phyloP scores from a whole-genome alignment of 805 yeast species.

The Barnettozyma sucrosica region DNA sequence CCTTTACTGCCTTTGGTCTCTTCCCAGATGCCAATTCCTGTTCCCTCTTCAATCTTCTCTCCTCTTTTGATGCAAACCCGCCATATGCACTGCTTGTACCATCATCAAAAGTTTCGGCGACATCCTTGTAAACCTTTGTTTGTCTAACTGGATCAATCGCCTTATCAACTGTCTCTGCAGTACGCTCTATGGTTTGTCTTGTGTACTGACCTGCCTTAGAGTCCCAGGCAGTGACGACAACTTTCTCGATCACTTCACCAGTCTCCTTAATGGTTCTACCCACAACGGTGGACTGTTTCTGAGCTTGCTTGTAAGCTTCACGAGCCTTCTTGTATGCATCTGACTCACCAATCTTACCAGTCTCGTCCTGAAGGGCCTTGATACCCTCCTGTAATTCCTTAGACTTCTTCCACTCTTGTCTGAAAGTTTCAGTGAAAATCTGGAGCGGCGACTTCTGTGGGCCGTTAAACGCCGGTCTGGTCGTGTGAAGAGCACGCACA shows the following conservation, averaged over 20 bases:
- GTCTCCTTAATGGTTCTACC: constrained; percentile 78
- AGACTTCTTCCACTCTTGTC: constrained; percentile 84
- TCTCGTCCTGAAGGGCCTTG: constrained; percentile 91
- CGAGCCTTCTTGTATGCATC: constrained; percentile 90
- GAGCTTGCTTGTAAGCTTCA: constrained; percentile 87
- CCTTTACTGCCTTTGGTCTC: constrained; percentile 62
- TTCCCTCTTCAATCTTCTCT: constrained; percentile 69
- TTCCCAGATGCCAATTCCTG: constrained; percentile 52
- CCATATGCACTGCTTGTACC: constrained; percentile 89
- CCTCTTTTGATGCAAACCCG: constrained; percentile 81
- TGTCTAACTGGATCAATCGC: constrained; percentile 89
- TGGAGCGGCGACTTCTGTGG: constrained; percentile 73
- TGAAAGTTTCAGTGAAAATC: constrained; percentile 90
- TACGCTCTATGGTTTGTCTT: constrained; percentile 72
- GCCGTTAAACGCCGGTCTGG: constrained; percentile 15
- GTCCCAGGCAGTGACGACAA: constrained; percentile 92
- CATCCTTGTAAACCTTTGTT: constrained; percentile 84
- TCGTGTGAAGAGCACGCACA: constrained; percentile 22
- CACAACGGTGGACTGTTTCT: constrained; percentile 60
- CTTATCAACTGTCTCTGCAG: constrained; percentile 84
- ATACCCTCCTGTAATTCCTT: constrained; percentile 86
- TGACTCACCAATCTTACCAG: constrained; percentile 89
- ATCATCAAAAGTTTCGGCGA: constrained; percentile 83
- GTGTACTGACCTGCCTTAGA: constrained; percentile 87
- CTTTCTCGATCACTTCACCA: constrained; percentile 89